Evolutionary conservation across 805 yeast species (phyloP), one percentile per base, ranked within the genome.

Genomic region (Ogataea chonburiensis): DNA sequence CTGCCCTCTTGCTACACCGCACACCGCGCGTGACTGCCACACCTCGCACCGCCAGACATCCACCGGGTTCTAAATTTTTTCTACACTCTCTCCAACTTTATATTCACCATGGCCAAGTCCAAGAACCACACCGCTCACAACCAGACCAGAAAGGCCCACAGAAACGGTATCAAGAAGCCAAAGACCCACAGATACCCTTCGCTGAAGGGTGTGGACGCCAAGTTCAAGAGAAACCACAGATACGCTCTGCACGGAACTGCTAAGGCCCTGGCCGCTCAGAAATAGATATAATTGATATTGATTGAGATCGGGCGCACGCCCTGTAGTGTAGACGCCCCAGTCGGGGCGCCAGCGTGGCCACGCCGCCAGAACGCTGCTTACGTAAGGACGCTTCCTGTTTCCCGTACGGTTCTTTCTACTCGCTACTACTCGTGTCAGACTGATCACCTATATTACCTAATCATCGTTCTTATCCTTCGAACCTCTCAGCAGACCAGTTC

Each of bases 401-500:
- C n/a, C n/a, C n/a, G n/a, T n/a, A n/a, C n/a, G n/a, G n/a, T n/a
- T n/a, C n/a, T n/a, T n/a, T n/a, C n/a, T n/a, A n/a, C n/a, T n/a
- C n/a, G n/a, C n/a, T n/a, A n/a, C n/a, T n/a, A n/a, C n/a, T n/a
- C n/a, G n/a, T n/a, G n/a, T n/a, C n/a, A n/a, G n/a, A n/a, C n/a
- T n/a, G 22, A 10, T 19, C 22, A 19, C 22, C 10, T 19, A 19
- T 19, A 25, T 15, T 32, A 26, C 31, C 45, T 58, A 58, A 42
- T 58, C 63, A 34, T 56, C 61, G 45, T 53, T 50, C 60, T 58
- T 58, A 43, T 58, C 88, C 79, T 89, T 96, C 68, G 98, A 86
- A 88, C 98, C 98, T 78, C 98, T 88, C 74, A 89, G 83, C 73
- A 89, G 85, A 91, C 98, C 98, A 66, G 98, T 91, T 84, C 98